Percentiles rank a stretch among this genome's conserved stretches.
Conservation (phyloP, 1,284 basidiomycete species). For the Cutaneotrichosporon mucoides region DNA sequence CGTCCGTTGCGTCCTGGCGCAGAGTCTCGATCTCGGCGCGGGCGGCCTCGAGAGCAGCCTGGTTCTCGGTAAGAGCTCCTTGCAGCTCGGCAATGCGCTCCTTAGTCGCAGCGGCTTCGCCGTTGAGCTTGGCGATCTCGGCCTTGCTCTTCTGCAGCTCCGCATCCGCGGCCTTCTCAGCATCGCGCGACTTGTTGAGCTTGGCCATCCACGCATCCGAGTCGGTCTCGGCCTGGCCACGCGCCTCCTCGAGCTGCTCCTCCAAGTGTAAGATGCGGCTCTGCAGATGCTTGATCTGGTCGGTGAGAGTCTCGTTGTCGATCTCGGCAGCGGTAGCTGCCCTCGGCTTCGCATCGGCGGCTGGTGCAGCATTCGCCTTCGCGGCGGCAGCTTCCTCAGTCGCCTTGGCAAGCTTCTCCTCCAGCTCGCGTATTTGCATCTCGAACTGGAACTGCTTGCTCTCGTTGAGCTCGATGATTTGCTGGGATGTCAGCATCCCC, state of each 20-base stretch:
- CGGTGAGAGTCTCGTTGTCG: conserved; percentile 84
- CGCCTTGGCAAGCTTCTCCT: conserved; percentile 49
- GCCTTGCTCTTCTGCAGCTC: conserved; percentile 62
- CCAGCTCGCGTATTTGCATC: conserved; percentile 60
- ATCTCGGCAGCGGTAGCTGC: conserved; percentile 69
- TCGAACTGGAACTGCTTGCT: conserved; percentile 72
- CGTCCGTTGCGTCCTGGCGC: conserved; percentile 68
- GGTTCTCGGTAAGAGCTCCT: conserved; percentile 80
- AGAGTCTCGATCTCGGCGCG: conserved; percentile 83
- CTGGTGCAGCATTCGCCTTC: conserved; percentile 9
- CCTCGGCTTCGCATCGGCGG: conserved; percentile 28
- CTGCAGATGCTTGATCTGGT: conserved; percentile 81
- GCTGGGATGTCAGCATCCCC: conserved; percentile 52
- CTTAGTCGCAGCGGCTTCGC: conserved; percentile 62
- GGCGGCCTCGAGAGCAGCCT: conserved; percentile 84
- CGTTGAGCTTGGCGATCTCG: conserved; percentile 60
- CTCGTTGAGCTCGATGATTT: conserved; percentile 89
- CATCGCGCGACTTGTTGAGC: conserved; percentile 68
- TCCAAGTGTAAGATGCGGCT: conserved; percentile 71
- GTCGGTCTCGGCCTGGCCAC: conserved; percentile 66
- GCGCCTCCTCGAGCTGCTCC: conserved; percentile 77
- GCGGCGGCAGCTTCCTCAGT: conserved; percentile 7
- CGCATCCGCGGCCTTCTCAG: conserved; percentile 65
- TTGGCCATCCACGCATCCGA: conserved; percentile 63
- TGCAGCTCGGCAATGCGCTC: conserved; percentile 73